Percentiles rank a stretch among this genome's conserved stretches.
phyloP scores from a whole-genome alignment of 2,329 filamentous ascomycete genomes.

The Colletotrichum spaethianum region DNA sequence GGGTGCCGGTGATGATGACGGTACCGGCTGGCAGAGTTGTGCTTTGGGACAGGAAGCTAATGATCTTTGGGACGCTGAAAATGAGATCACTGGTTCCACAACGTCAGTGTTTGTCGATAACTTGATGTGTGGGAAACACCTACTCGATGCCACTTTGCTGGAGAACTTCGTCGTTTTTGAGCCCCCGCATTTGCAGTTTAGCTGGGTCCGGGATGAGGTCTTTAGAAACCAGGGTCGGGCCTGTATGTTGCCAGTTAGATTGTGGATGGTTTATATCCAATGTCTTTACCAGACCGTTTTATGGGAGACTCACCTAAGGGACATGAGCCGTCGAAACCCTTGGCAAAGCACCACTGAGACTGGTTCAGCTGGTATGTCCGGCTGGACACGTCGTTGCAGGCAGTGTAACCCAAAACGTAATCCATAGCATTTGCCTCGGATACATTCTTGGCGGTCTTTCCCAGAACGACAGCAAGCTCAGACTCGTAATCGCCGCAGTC shows the following conservation, averaged over 20 bases:
- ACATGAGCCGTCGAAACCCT: slow-evolving; percentile 70
- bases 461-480: slow-evolving; percentile 71
- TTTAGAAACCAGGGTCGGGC: slow-evolving; percentile 64
- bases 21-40: slow-evolving; percentile 59
- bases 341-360: slow-evolving; percentile 70
- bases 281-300: background rate
- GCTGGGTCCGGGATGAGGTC: slow-evolving; percentile 57
- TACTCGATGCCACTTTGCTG: slow-evolving; percentile 58
- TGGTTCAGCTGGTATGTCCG: slow-evolving; percentile 68
- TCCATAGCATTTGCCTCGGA: slow-evolving; percentile 68
- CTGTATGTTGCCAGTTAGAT: slow-evolving; percentile 44
- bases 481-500: slow-evolving; percentile 72
- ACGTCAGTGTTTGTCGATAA: slow-evolving; percentile 49
- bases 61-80: slow-evolving; percentile 62
- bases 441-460: slow-evolving; percentile 66
- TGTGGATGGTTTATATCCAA: too few species aligned
- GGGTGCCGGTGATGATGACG: slow-evolving; percentile 60
- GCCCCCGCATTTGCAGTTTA: slow-evolving; percentile 56
- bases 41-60: slow-evolving; percentile 60
- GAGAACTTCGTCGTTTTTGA: slow-evolving; percentile 66
- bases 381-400: slow-evolving; percentile 74
- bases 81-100: slow-evolving; percentile 62
- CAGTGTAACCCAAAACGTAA: slow-evolving; percentile 75
- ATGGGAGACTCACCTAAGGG: slow-evolving; percentile 53
- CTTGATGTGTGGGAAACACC: slow-evolving; percentile 22